Evolutionary conservation across 768 basidiomycete species (phyloP).

Genomic region (Sistotremastrum niveocremeum): DNA sequence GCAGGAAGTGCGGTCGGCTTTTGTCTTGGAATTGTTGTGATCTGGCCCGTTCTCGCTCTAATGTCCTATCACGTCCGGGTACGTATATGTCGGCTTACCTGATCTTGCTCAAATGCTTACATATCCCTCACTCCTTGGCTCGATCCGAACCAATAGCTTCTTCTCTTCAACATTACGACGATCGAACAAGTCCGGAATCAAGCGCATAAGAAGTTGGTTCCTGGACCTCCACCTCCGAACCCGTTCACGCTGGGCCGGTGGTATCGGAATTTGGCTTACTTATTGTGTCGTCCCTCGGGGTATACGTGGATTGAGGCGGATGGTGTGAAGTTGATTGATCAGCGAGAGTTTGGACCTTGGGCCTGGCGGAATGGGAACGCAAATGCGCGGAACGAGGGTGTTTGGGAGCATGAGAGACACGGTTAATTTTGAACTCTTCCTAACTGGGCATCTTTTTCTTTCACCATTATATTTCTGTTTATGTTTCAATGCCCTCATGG

Average conservation of each 20-base stretch:
- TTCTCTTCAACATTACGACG: slow-evolving; percentile 84
- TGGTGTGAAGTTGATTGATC: slow-evolving; percentile 54
- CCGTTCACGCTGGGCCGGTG: slow-evolving; percentile 77
- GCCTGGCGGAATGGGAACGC: slow-evolving; percentile 15
- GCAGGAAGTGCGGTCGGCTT: slow-evolving; percentile 78
- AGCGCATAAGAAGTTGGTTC: slow-evolving; percentile 57
- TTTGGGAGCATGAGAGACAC: too few species aligned
- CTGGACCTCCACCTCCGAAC: slow-evolving; percentile 59
- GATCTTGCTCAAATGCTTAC: not conserved
- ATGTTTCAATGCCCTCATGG: too few species aligned
- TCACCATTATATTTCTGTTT: too few species aligned
- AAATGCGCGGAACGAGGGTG: too few species aligned
- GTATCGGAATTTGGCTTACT: slow-evolving; percentile 57
- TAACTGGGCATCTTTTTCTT: too few species aligned
- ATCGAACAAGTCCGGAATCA: slow-evolving; percentile 91
- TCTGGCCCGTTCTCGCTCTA: slow-evolving; percentile 76
- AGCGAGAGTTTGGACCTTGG: slow-evolving; percentile 64
- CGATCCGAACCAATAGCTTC: slow-evolving; percentile 31
- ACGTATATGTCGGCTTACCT: slow-evolving; percentile 15
- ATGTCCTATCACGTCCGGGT: slow-evolving; percentile 79
- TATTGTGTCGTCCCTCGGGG: slow-evolving; percentile 70
- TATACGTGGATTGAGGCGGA: slow-evolving; percentile 65
- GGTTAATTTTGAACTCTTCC: too few species aligned
- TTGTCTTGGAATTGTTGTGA: slow-evolving; percentile 49
- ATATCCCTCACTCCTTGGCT: slow-evolving; percentile 1